Conservation (phyloP, 2,329 filamentous ascomycete genomes). For the Arthrobotrys pseudoclavata region DNA sequence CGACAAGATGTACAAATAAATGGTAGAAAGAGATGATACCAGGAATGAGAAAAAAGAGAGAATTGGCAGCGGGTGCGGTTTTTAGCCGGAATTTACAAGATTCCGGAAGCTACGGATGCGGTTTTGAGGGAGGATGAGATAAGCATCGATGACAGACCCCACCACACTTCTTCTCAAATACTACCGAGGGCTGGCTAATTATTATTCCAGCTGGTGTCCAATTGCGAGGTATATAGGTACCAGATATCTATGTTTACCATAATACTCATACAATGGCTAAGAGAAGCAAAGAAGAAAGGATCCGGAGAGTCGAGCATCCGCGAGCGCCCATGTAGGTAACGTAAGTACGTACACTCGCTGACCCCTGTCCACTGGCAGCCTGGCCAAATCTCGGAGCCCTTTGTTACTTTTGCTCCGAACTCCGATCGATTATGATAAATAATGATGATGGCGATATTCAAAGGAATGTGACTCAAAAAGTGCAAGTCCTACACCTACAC, state of each 20-base stretch:
- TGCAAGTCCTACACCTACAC: background rate
- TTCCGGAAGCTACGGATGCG: constrained; percentile 58
- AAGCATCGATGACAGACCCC: constrained; percentile 28
- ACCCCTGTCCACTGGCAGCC: constrained; percentile 19
- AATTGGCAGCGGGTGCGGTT: constrained; percentile 5
- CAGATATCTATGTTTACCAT: too few relatives aligned
- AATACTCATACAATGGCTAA: too few relatives aligned
- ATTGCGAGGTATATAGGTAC: too few relatives aligned
- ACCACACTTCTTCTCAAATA: background rate
- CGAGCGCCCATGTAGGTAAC: background rate
- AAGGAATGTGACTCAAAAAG: constrained; percentile 2
- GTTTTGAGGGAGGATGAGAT: constrained; percentile 20
- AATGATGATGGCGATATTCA: background rate
- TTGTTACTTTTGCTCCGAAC: constrained; percentile 13
- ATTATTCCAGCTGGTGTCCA: too few relatives aligned
- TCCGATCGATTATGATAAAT: background rate
- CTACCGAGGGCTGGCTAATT: background rate
- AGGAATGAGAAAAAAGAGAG: background rate
- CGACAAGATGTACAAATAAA: background rate
- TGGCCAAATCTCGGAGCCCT: constrained; percentile 15
- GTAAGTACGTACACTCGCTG: background rate
- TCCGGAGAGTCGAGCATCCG: constrained; percentile 23
- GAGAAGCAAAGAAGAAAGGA: constrained; percentile 10
- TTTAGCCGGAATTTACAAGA: constrained; percentile 53
- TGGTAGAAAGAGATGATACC: too few relatives aligned